Percentiles rank a stretch among this genome's conserved stretches.
phyloP scores from a whole-genome alignment of 345 rosid genomes.

The Pugionium cornutum region DNA sequence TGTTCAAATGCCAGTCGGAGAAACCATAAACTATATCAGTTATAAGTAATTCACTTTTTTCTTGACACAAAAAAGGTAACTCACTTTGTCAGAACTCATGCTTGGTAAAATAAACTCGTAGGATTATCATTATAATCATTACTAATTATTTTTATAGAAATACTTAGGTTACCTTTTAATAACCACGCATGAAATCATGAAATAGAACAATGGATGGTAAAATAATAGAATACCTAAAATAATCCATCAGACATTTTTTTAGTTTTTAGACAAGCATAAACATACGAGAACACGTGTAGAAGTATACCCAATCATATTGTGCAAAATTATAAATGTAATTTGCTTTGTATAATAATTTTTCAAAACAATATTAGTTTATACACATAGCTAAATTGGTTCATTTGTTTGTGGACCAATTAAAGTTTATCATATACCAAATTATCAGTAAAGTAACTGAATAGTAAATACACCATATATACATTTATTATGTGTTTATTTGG shows the following conservation, averaged over 20 bases:
- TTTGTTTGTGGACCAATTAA: background rate
- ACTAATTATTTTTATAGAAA: conserved; percentile 26
- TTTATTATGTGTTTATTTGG: too few species aligned
- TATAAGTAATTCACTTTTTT: background rate
- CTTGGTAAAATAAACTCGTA: conserved; percentile 21
- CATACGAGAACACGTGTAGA: conserved; percentile 11
- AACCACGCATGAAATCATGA: conserved; percentile 42
- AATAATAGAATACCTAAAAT: conserved; percentile 21
- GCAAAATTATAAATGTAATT: background rate
- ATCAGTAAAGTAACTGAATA: too few species aligned
- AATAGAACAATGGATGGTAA: conserved; percentile 21
- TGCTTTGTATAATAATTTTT: background rate
- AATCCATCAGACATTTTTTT: conserved; percentile 10
- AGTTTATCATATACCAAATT: background rate
- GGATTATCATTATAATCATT: conserved; percentile 23
- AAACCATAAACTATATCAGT: background rate
- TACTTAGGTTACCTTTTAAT: conserved; percentile 12
- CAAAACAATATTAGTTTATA: background rate
- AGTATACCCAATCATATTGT: conserved; percentile 2
- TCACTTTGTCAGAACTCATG: conserved; percentile 27
- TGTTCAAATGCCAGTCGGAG: conserved; percentile 6
- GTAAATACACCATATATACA: too few species aligned
- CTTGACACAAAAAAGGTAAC: conserved; percentile 8
- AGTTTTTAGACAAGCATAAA: conserved; percentile 2
- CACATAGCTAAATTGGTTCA: background rate